Base-by-base conservation (phyloP, 2,329 filamentous ascomycete genomes). In the Colletotrichum sp. region DNA sequence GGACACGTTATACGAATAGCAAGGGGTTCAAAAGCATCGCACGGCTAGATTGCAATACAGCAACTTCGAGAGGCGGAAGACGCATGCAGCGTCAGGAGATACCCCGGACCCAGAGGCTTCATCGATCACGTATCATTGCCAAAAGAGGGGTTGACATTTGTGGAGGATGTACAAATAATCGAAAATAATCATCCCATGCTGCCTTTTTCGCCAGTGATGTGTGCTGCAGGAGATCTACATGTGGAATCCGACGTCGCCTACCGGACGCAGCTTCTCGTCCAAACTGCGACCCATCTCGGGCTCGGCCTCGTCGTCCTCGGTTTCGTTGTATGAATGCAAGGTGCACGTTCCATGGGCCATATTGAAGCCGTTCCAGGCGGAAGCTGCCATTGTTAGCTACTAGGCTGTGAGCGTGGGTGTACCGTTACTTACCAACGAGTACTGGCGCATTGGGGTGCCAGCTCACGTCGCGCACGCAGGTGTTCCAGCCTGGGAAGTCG, bases 401-500 rank as follows among this genome's bases (percentile, higher is more conserved):
- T 12, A 34, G 15, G 16, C 3, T 44, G 15, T 34, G 28, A 7
- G 2, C 65, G n/a, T 39, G 22, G 59, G 8, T 22, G 52, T 57
- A 8, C 71, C 55, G 30, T 59, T 44, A 87, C 88, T 85, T 82
- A 91, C 90, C 90, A 80, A 90, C 96, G 78, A 98, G 88, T 55
- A 98, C 88, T 1, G 96, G 95, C 3, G 94, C 95, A 78, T 90
- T 93, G 1, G 96, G 96, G 86, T 98, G 96, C 96, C 96, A 98
- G 81, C 94, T 95, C 27, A 94, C 95, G 87, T 98, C 96, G 39
- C 96, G 89, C 25, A 98, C 95, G 79, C 95, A 95, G 1, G 95
- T 95, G 77, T 90, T 90, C 94, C 94, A 96, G 12, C 87, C 85
- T 0, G 87, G 86, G 32, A 88, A 84, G 34, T 91, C 89, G n/a